Evolutionary conservation across 176 grass and related monocot genomes (phyloP).

Genomic region (barley (Hordeum vulgare)): DNA sequence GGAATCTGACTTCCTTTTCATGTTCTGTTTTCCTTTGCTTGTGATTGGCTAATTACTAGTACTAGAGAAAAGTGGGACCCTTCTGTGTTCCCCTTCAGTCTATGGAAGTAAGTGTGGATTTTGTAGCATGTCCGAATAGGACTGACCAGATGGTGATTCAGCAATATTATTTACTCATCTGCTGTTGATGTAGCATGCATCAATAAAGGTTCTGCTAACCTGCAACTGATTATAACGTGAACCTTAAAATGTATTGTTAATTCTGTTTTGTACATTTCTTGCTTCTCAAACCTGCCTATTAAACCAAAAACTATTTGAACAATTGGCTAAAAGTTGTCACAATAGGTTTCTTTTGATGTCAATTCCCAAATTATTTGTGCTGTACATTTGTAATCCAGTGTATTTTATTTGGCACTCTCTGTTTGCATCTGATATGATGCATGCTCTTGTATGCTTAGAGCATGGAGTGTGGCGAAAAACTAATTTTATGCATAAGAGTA

Average conservation of each 20-base stretch:
- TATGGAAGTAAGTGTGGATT: not conserved
- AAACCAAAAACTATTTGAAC: not conserved
- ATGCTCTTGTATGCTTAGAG: not conserved
- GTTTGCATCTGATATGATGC: not conserved
- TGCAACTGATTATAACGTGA: not conserved
- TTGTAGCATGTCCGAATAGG: not conserved
- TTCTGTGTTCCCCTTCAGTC: not conserved
- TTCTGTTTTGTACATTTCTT: not conserved
- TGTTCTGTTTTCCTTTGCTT: not conserved
- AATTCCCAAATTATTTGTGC: not conserved
- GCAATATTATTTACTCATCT: not conserved
- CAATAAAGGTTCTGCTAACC: not conserved
- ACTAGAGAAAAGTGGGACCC: not conserved
- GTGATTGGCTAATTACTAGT: not conserved
- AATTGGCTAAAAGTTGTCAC: not conserved
- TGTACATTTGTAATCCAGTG: not conserved
- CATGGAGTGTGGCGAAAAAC: not conserved
- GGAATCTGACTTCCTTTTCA: not conserved
- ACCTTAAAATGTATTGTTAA: not conserved
- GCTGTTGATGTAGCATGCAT: not conserved
- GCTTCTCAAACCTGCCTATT: not conserved
- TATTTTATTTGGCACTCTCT: not conserved
- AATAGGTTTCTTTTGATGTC: not conserved
- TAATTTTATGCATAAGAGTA: not conserved
- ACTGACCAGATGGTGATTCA: not conserved